phyloP scores from a whole-genome alignment of 1,284 basidiomycete species.

The Tetrapyrgos nigripes region DNA sequence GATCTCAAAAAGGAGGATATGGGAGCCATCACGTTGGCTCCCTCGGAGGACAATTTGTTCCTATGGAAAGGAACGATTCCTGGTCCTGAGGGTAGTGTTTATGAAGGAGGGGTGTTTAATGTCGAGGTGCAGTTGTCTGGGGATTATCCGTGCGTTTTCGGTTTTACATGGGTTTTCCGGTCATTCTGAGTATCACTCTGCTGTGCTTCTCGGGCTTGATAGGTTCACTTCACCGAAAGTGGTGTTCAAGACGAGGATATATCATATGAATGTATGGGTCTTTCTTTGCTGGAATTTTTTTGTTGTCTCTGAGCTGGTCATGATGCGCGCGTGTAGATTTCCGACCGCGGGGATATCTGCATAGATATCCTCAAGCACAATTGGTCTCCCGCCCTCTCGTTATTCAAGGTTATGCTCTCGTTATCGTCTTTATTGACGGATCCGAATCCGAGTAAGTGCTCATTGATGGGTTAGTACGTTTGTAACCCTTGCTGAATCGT shows the following conservation, averaged over 20 bases:
- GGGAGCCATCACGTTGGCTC: conserved; percentile 75
- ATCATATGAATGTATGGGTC: conserved; percentile 80
- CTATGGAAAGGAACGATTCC: conserved; percentile 78
- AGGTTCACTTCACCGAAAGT: conserved; percentile 89
- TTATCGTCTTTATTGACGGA: conserved; percentile 88
- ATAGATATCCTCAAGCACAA: conserved; percentile 88
- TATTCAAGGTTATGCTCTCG: conserved; percentile 91
- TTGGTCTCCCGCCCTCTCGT: conserved; percentile 90
- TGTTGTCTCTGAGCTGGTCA: too few species aligned
- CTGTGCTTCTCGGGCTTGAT: too few species aligned
- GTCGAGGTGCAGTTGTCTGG: conserved; percentile 73
- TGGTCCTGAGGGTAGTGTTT: conserved; percentile 85
- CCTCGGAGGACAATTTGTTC: conserved; percentile 66
- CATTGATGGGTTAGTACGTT: conserved; percentile 4
- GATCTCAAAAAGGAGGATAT: conserved; percentile 87
- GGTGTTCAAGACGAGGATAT: conserved; percentile 83
- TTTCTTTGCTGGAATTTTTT: neutral
- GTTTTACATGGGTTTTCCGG: conserved; percentile 2
- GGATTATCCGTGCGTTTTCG: conserved; percentile 81
- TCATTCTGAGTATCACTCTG: too few species aligned
- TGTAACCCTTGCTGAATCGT: conserved; percentile 12
- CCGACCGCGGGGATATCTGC: conserved; percentile 74
- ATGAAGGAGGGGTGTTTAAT: conserved; percentile 87
- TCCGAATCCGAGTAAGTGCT: conserved; percentile 81
- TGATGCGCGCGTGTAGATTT: too few species aligned